Conservation (phyloP, 2,329 filamentous ascomycete species). For the Venturiaceae sp. region DNA sequence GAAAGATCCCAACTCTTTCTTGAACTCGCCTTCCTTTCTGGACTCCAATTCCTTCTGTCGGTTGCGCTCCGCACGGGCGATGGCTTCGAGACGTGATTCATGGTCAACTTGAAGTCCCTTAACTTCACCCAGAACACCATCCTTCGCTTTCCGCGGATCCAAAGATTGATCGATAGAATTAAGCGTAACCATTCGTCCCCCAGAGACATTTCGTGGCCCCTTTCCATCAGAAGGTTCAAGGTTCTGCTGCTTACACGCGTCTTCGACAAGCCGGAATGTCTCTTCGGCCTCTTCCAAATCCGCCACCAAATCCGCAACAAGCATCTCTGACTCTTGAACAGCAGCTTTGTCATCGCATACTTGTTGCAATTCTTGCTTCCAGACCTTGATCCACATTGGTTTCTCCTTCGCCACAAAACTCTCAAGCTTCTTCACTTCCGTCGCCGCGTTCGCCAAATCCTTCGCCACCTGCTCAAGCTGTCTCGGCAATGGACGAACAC, state of each 20-base stretch:
- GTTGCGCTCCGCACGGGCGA: slow-evolving; percentile 90
- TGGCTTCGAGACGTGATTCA: slow-evolving; percentile 84
- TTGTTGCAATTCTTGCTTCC: slow-evolving; percentile 93
- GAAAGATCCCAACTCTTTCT: slow-evolving; percentile 75
- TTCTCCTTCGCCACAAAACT: slow-evolving; percentile 88
- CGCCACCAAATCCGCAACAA: slow-evolving; percentile 83
- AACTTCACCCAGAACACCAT: slow-evolving; percentile 85
- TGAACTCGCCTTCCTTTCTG: slow-evolving; percentile 58
- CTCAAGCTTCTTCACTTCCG: slow-evolving; percentile 89
- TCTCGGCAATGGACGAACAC: slow-evolving; percentile 80
- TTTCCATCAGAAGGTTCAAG: slow-evolving; percentile 44
- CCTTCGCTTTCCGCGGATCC: slow-evolving; percentile 77
- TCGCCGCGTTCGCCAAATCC: slow-evolving; percentile 70
- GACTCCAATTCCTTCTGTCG: slow-evolving; percentile 80
- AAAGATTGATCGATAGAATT: slow-evolving; percentile 34
- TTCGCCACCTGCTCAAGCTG: slow-evolving; percentile 85
- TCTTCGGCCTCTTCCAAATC: slow-evolving; percentile 91
- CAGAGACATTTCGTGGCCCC: slow-evolving; percentile 18
- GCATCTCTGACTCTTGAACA: slow-evolving; percentile 90
- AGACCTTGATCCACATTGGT: slow-evolving; percentile 97
- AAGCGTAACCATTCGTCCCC: slow-evolving; percentile 15
- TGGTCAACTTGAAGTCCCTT: slow-evolving; percentile 91
- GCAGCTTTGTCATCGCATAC: slow-evolving; percentile 94
- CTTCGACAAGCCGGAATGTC: slow-evolving; percentile 90
- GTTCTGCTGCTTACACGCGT: slow-evolving; percentile 94